Evolutionary conservation across 805 yeast species (phyloP), one percentile per base, ranked within the genome.

Genomic region (Hanseniaspora jakobsenii): DNA sequence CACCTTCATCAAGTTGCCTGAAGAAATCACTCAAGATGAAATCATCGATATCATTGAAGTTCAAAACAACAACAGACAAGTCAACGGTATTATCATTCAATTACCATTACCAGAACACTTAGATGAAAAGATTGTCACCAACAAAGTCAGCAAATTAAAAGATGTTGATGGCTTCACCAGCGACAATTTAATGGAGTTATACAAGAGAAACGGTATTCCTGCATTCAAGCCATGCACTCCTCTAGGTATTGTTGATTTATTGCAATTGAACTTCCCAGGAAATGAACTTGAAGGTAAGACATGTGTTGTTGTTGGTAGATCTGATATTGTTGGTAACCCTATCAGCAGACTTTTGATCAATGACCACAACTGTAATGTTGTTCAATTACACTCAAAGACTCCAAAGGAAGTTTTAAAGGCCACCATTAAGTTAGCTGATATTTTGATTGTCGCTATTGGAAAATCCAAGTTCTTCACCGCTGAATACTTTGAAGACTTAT

Each of bases 151-250:
- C 9, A 73, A 82, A 13, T 76, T 72, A 35, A 89, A 89, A 65
- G 98, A 89, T 56, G 95, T 91, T 37, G 98, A 89, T 61, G 98
- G 98, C 2, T 91, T 89, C 56, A 91, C 87, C 34, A 77, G 86
- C 46, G 71, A 69, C 55, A 91, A 91, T 61, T 77, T 84, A 47
- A 97, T 96, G 49, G 96, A 89, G 58, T 71, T 89, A 48, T 75
- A 87, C 53, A 85, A 86, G 63, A 77, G 82, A 52, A 84, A 84
- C 43, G 95, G 96, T 18, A 59, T 66, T 29, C 95, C 96, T 26
- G 64, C 67, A 49, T 87, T 85, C 63, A 70, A 79, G 51, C 97
- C 98, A 28, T 89, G 97, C 66, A 89, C 98, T 23, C 98, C 98
- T 45, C 77, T 79, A 64, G 98, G 98, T 48, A 75, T 86, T 55